phyloP scores from a whole-genome alignment of 352 stramenopile genomes.

The Phytopythium helicoides region DNA sequence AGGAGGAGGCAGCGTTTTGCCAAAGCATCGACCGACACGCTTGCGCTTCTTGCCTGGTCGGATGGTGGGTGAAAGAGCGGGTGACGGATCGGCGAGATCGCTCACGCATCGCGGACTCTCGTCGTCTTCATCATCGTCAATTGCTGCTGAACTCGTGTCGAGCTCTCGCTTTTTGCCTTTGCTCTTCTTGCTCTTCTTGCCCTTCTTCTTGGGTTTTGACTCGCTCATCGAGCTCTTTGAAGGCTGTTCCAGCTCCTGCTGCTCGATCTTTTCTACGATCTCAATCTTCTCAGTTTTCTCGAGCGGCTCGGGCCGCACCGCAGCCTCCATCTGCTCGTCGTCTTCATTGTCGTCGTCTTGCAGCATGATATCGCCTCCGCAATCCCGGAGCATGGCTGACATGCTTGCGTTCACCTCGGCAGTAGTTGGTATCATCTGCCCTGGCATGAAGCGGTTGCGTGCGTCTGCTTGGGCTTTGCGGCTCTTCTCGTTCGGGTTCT shows the following conservation, averaged over 20 bases:
- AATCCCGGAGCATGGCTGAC: slow-evolving; percentile 4
- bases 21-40: slow-evolving; percentile 8
- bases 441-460: slow-evolving; percentile 34
- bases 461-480: slow-evolving; percentile 67
- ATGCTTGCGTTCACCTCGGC: slow-evolving; percentile 2
- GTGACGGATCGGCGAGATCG: not conserved
- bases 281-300: not conserved
- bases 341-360: slow-evolving; percentile 10
- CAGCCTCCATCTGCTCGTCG: slow-evolving; percentile 9
- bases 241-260: too few species aligned
- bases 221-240: too few species aligned
- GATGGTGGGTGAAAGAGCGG: not conserved
- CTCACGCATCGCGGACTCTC: slow-evolving; percentile 8
- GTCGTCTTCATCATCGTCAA: not conserved
- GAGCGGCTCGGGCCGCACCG: slow-evolving; percentile 10
- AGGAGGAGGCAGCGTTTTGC: slow-evolving; percentile 31
- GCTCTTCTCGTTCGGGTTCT: slow-evolving; percentile 86
- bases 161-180: not conserved
- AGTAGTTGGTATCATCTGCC: slow-evolving; percentile 11
- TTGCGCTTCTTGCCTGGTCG: slow-evolving; percentile 32
- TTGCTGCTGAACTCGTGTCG: not conserved
- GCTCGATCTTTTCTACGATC: not conserved
- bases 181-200: slow-evolving; percentile 7
- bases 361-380: slow-evolving; percentile 6
- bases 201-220: slow-evolving; percentile 23